Base-by-base conservation (phyloP, 805 yeast species). In the Zygosaccharomyces pseudorouxii region DNA sequence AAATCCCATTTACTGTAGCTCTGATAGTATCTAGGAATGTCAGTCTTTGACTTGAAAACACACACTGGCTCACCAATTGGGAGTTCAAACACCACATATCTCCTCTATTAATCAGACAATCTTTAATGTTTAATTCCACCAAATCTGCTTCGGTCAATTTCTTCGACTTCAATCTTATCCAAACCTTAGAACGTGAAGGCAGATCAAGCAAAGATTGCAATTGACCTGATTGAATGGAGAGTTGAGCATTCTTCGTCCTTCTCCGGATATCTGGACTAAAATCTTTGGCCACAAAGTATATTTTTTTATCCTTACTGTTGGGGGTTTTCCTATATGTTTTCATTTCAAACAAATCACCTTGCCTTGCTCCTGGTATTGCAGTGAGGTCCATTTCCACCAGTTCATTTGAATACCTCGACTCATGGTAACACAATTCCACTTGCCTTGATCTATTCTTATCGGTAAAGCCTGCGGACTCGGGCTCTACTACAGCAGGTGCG, bases 21-120 rank as follows among this genome's bases (percentile, higher is more conserved):
- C 93, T 71, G 4, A 90, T 74, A 0, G 82, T 68, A 31, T 78
- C 78, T 22, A 86, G 63, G 53, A 84, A 87, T 0, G 80, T 67
- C 0, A 90, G 60, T 46, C 81, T 74, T 62, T 89, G 90, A 5
- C 81, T 77, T 8, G 74, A 71, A 59, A 85, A 81, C 1, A 87
- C 76, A 64, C 96, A 87, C 5, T 78, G 69, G 8, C 80, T 80
- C 0, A 76, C 74, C 46, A 92, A 54, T 16, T 73, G 60, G 1
- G 86, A 74, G 0, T 95, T 80, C 11, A 92, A 69, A 22, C 78
- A 73, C 96, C 98, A 93, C 89, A 90, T 92, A 57, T 89, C 93
- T 51, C 95, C 96, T 55, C 99, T 72, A 3, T 96, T 80, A 12
- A 93, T 69, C 55, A 85, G 80, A 18, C 88, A 73, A 58, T 93